Percentiles rank a stretch among this genome's conserved stretches.
Conservation (phyloP, 2,329 filamentous ascomycete species). For the Calonectria naviculata region DNA sequence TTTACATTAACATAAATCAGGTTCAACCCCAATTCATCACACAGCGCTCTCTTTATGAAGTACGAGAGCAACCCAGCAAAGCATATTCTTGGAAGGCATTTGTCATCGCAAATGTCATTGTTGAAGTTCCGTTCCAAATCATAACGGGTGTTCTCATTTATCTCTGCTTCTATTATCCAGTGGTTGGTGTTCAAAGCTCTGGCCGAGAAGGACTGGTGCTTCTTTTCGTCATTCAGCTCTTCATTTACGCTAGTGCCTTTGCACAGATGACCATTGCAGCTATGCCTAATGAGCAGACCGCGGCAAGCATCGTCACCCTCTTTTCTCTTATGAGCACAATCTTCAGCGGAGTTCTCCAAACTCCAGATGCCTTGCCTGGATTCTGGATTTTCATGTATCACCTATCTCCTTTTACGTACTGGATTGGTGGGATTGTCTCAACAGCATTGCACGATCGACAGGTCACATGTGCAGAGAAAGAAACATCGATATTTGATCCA, state of each 20-base stretch:
- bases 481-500: slow-evolving; percentile 73
- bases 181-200: slow-evolving; percentile 59
- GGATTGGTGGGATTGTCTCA: slow-evolving; percentile 74
- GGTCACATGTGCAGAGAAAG: slow-evolving; percentile 63
- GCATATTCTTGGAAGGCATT: slow-evolving; percentile 82
- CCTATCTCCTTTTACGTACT: slow-evolving; percentile 75
- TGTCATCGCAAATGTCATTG: slow-evolving; percentile 76
- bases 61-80: slow-evolving; percentile 79
- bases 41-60: slow-evolving; percentile 80
- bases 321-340: slow-evolving; percentile 68
- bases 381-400: slow-evolving; percentile 86
- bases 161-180: slow-evolving; percentile 75
- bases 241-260: slow-evolving; percentile 79
- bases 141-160: slow-evolving; percentile 72
- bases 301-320: slow-evolving; percentile 70
- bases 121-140: slow-evolving; percentile 79
- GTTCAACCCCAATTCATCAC: slow-evolving; percentile 83
- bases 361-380: slow-evolving; percentile 67
- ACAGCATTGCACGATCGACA: slow-evolving; percentile 69
- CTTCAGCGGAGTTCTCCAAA: slow-evolving; percentile 74
- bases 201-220: slow-evolving; percentile 74
- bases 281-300: slow-evolving; percentile 76
- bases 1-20: slow-evolving; percentile 41
- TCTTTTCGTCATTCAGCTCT: slow-evolving; percentile 72
- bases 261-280: slow-evolving; percentile 79